Evolutionary conservation across 306 rosid genomes (phyloP).

Genomic region (Lathyrus oleraceus): DNA sequence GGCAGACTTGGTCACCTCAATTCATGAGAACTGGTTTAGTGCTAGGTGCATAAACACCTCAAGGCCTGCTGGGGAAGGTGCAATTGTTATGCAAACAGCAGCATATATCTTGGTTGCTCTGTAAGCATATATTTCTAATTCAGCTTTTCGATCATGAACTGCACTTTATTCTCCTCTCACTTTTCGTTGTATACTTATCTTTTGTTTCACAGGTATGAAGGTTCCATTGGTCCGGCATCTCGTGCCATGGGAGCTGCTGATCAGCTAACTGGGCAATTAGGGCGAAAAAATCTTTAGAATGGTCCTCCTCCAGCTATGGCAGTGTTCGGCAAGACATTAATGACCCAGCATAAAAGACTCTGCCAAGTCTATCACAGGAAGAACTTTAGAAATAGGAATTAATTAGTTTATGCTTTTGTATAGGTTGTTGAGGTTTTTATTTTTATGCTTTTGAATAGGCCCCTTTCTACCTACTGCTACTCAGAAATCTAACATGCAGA

Average conservation of each 20-base stretch:
- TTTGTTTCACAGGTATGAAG: conserved; percentile 68
- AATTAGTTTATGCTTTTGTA: not conserved
- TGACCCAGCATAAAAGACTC: not conserved
- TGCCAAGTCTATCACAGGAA: not conserved
- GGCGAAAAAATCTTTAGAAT: conserved; percentile 61
- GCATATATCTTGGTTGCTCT: conserved; percentile 77
- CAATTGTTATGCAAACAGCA: conserved; percentile 74
- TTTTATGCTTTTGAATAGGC: not conserved
- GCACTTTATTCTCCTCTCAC: not conserved
- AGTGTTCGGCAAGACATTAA: not conserved
- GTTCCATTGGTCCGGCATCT: conserved; percentile 89
- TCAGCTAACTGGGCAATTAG: conserved; percentile 73
- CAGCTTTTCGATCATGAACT: conserved; percentile 11
- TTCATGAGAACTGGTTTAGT: conserved; percentile 86
- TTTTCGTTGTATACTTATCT: conserved; percentile 10
- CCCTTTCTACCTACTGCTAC: not conserved
- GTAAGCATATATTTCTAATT: conserved; percentile 54
- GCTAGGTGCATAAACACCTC: conserved; percentile 95
- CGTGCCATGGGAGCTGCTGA: conserved; percentile 91
- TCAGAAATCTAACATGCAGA: not conserved
- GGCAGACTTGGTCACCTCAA: conserved; percentile 83
- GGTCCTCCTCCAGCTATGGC: conserved; percentile 5
- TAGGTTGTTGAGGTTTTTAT: not conserved
- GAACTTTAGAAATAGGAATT: not conserved
- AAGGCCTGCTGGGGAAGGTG: conserved; percentile 93